Evolutionary conservation across 257 asterid genomes (phyloP), one percentile per base, ranked within the genome.

Genomic region (Apocynum venetum): DNA sequence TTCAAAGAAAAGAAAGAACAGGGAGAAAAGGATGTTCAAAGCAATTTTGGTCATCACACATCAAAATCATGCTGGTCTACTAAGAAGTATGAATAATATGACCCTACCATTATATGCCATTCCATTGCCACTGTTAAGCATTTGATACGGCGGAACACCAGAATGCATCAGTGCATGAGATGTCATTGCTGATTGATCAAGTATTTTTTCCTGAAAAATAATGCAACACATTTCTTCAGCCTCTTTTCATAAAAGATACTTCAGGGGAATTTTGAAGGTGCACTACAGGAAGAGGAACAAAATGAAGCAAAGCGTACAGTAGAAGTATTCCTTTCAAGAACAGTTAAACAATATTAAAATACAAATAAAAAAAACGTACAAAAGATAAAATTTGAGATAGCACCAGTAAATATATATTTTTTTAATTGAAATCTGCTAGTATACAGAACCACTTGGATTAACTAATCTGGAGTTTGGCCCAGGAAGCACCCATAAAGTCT

Each of bases 121-220:
- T 80, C 72, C 93, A 20, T 80, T 87, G 86, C 85, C 80, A 81
- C 82, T 91, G 51, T 89, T 80, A 77, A 81, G 65, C 83, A 85
- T 71, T 49, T 82, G 88, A 77, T 84, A 81, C 8, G 85, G 89
- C 80, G 85, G 77, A 78, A 79, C 84, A 75, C 89, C 86, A 40
- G 89, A 82, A 73, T 86, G 91, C 80, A 84, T 78, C 71, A 85
- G 84, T 67, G 90, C 77, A 35, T 86, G 88, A 72, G 97, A 83
- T 74, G 91, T 77, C 64, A 73, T 87, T 80, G 83, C 86, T 51
- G 82, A 73, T 80, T 91, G 83, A 70, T 90, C 92, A 46, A 77
- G 69, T 38, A 87, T 73, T 83, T 86, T 87, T 70, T 90, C 98
- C 98, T 94, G 91, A 81, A 48, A 86, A 79, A 81, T 40, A 82